Evolutionary conservation across 2,329 filamentous ascomycete species (phyloP).

Genomic region (Pseudogymnoascus sp.): DNA sequence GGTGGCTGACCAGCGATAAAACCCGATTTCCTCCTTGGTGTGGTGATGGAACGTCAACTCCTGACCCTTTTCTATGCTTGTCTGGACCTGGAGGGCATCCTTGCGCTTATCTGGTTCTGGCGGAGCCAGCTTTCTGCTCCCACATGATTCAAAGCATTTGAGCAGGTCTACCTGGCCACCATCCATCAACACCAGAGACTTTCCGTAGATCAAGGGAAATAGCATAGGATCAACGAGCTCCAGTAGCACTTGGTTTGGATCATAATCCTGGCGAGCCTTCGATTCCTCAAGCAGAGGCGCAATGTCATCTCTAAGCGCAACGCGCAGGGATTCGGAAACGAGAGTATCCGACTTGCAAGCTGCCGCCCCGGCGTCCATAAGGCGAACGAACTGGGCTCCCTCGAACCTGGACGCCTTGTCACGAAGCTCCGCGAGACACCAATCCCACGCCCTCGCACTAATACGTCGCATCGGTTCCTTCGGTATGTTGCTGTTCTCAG

Average conservation of each 20-base stretch:
- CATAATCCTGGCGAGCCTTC: constrained; percentile 45
- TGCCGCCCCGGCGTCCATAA: constrained; percentile 12
- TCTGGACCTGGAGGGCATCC: constrained; percentile 16
- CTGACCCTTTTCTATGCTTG: constrained; percentile 17
- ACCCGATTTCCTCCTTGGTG: not conserved
- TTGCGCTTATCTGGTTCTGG: not conserved
- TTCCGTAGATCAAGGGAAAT: constrained; percentile 48
- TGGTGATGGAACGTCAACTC: not conserved
- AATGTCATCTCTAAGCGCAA: constrained; percentile 36
- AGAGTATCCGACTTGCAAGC: constrained; percentile 45
- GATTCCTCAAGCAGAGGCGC: constrained; percentile 41
- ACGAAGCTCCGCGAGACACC: constrained; percentile 12
- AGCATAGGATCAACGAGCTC: constrained; percentile 55
- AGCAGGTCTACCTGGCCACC: constrained; percentile 3
- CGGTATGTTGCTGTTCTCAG: not conserved
- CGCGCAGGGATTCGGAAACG: constrained; percentile 30
- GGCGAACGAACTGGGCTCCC: not conserved
- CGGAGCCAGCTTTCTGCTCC: not conserved
- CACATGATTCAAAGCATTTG: not conserved
- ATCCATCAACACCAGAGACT: constrained; percentile 32
- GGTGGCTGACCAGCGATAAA: constrained; percentile 24
- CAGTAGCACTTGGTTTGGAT: constrained; percentile 45
- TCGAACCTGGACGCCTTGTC: constrained; percentile 11
- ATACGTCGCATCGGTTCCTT: constrained; percentile 1
- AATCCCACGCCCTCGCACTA: constrained; percentile 10